Conservation (phyloP, 2,329 filamentous ascomycete genomes). For the Aspergillus hortae region DNA sequence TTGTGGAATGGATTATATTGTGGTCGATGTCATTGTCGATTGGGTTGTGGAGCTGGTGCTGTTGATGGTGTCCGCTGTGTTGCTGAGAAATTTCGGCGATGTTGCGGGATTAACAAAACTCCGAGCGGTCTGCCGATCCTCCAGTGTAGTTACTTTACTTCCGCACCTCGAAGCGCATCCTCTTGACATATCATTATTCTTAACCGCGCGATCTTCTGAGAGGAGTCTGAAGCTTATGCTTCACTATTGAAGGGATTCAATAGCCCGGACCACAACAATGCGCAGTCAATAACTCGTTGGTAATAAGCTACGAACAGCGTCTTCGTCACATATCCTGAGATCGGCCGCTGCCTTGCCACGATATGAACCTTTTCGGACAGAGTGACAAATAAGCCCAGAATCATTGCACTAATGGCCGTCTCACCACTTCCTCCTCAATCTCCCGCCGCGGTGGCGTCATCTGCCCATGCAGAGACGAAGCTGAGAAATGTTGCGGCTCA, state of each 20-base stretch:
- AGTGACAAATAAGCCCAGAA: not conserved
- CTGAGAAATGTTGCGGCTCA: slow-evolving; percentile 33
- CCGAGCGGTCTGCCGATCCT: slow-evolving; percentile 11
- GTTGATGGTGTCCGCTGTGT: not conserved
- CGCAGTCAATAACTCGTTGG: too few relatives aligned
- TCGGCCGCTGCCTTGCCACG: too few relatives aligned
- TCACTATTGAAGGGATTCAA: too few relatives aligned
- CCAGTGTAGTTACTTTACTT: too few relatives aligned
- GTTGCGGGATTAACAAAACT: slow-evolving; percentile 31
- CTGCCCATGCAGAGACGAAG: slow-evolving; percentile 30
- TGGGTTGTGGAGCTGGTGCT: not conserved
- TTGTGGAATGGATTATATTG: not conserved
- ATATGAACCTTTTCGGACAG: not conserved
- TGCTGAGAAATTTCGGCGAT: slow-evolving; percentile 27
- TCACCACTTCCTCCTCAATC: slow-evolving; percentile 42
- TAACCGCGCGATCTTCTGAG: too few relatives aligned
- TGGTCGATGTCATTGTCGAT: not conserved
- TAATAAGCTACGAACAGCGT: too few relatives aligned
- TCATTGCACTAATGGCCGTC: slow-evolving; percentile 30
- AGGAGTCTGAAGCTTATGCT: too few relatives aligned
- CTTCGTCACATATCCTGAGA: too few relatives aligned
- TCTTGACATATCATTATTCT: too few relatives aligned
- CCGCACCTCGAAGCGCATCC: too few relatives aligned
- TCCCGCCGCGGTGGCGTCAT: slow-evolving; percentile 30
- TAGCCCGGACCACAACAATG: too few relatives aligned